Base-by-base conservation (phyloP, 2,329 filamentous ascomycete genomes). In the Pseudopithomyces chartarum region DNA sequence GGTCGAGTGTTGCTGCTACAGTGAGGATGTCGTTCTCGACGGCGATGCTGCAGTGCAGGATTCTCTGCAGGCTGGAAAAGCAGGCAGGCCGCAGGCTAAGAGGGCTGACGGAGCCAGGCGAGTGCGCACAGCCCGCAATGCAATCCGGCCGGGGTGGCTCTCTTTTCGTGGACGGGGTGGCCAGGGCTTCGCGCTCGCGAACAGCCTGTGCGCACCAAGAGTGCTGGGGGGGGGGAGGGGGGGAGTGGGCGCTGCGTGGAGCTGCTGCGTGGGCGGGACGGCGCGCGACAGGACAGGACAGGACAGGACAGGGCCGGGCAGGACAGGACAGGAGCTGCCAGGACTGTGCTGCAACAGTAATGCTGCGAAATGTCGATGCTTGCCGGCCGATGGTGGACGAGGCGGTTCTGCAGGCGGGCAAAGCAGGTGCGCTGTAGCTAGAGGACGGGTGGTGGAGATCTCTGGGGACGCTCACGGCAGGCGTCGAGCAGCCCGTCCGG, bases 31-130 rank as follows among this genome's bases (percentile, higher is more conserved):
- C 58, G 69, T 70, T 71, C 66, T 73, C 64, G 68, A 66, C 65
- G 66, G 66, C 66, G 67, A 69, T 70, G 71, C 69, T 74, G 73
- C 70, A 73, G 70, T 74, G 73, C 70, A 73, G 70, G 71, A 72
- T 67, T 62, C 53, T 66, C 61, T 74, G 71, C 71, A 73, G 68
- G 64, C 67, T 68, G 63, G 65, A 68, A 65, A 51, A 71, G 73
- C 71, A 74, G 68, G 68, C 70, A 73, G 68, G 69, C 70, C 68
- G 72, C 71, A 72, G 60, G 73, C 73, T 73, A 75, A 73, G 70
- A 74, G 67, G 72, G 69, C 72, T 72, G 72, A 73, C 68, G 65
- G 65, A 70, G 70, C 67, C 71, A 73, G 70, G 68, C 71, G 70
- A 74, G 68, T 52, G 59, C 61, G 73, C 71, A 75, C 71, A 69